Evolutionary conservation across 2,329 filamentous ascomycete species (phyloP), one percentile per base, ranked within the genome.

Genomic region (Verticillium alfalfae): DNA sequence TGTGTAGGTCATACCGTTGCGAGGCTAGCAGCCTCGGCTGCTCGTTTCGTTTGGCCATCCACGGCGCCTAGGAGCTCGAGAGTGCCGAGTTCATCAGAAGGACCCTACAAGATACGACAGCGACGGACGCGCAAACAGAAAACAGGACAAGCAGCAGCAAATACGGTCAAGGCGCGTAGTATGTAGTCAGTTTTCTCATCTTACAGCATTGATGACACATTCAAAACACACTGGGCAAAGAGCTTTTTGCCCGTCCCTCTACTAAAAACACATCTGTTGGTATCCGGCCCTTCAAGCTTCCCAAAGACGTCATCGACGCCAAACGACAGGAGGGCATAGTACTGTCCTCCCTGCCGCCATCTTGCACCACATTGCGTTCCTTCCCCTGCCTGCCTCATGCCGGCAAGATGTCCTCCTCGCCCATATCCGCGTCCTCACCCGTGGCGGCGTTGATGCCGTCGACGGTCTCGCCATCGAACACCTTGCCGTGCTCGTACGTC

Each of bases 401-500:
- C 13, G 57, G 57, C 22, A 49, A 15, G 15, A 58, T 58, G 22
- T 41, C 57, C 55, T 70, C 70, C 26, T 69, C 68, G 18, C 79
- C 81, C 68, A 79, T 76, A 34, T 78, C 79, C 31, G 76, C 75
- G 59, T 79, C 80, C 55, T 78, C 77, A 5, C 73, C 73, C 5
- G 75, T 69, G 36, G 61, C 41, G 1, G 76, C 68, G 2, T 75
- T 70, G 1, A 84, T 75, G 1, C 82, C 82, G 37, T 85, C 83
- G 1, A 73, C 73, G 2, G 80, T 79, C 66, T 88, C 86, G 18
- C 85, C 86, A 18, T 80, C 70, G 34, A 86, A 75, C 1, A 79
- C 73, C 65, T 81, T 77, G 57, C 78, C 81, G 67, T 79, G 81
- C 69, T 88, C 85, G 66, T 89, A 88, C 3, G 86, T 86, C 22